Evolutionary conservation across 257 asterid genomes (phyloP).

Genomic region (Solanum bukasovii): DNA sequence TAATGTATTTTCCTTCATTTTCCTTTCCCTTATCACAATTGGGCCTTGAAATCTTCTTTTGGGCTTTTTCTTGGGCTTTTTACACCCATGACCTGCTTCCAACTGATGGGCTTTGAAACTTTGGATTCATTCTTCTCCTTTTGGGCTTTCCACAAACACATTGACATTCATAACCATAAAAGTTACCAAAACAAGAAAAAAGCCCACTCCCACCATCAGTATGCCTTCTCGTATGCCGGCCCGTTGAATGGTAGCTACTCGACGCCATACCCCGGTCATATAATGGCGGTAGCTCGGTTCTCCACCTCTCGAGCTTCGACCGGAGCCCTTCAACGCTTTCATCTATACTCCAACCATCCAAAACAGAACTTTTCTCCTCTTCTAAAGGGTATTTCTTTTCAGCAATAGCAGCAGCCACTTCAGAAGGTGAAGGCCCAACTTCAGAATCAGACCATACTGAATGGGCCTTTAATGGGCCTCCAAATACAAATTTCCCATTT

Average conservation of each 20-base stretch:
- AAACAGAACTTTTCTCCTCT: slow-evolving; percentile 37
- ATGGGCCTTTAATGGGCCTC: slow-evolving; percentile 30
- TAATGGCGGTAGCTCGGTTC: slow-evolving; percentile 70
- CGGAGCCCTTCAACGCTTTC: slow-evolving; percentile 78
- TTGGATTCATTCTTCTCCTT: not conserved
- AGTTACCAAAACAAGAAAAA: slow-evolving; percentile 72
- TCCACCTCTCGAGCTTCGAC: slow-evolving; percentile 85
- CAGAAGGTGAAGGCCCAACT: slow-evolving; percentile 87
- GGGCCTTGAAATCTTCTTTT: not conserved
- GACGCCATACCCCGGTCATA: slow-evolving; percentile 45
- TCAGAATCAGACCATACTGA: slow-evolving; percentile 59
- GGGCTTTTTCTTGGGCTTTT: not conserved
- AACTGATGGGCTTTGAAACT: not conserved
- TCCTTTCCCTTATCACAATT: not conserved
- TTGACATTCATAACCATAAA: slow-evolving; percentile 69
- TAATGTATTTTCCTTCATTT: not conserved
- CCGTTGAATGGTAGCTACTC: slow-evolving; percentile 36
- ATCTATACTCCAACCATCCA: slow-evolving; percentile 90
- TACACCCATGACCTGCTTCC: not conserved
- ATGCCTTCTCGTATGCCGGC: slow-evolving; percentile 22
- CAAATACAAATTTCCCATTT: slow-evolving; percentile 17
- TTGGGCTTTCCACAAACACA: slow-evolving; percentile 83
- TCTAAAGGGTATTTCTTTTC: slow-evolving; percentile 49
- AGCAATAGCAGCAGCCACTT: slow-evolving; percentile 61
- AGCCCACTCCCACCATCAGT: slow-evolving; percentile 21